Percentiles rank a stretch among this genome's conserved stretches.
phyloP scores from a whole-genome alignment of 75 land plant species.

The Gnetum montanum region DNA sequence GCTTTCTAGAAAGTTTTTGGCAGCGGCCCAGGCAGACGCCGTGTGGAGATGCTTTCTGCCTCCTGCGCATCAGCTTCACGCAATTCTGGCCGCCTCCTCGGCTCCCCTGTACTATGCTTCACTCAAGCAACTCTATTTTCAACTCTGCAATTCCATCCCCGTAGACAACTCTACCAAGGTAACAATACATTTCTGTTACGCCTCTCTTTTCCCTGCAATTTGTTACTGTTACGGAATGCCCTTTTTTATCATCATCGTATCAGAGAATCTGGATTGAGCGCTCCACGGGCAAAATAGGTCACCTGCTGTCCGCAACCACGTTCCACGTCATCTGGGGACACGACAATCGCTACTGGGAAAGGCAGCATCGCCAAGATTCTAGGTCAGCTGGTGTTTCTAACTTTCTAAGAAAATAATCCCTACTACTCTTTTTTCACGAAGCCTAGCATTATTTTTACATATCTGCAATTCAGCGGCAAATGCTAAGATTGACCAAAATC shows the following conservation, averaged over 20 bases:
- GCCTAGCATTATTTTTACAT: neutral
- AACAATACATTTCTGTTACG: neutral
- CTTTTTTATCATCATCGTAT: neutral
- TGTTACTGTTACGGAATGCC: neutral
- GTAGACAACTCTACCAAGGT: slow-evolving; percentile 21
- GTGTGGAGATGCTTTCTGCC: slow-evolving; percentile 35
- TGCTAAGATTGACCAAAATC: no score
- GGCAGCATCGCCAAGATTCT: neutral
- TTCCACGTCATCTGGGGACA: neutral
- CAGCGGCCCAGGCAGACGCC: slow-evolving; percentile 5
- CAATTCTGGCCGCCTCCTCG: slow-evolving; percentile 16
- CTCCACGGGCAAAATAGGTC: neutral
- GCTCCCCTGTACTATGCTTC: slow-evolving; percentile 16
- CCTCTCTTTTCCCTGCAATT: neutral
- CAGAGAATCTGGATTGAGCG: neutral
- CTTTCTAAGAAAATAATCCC: neutral
- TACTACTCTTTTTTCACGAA: neutral
- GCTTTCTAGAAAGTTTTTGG: neutral
- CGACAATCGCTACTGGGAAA: neutral
- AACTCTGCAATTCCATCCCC: slow-evolving; percentile 20
- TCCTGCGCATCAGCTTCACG: slow-evolving; percentile 7
- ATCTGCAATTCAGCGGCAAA: no score
- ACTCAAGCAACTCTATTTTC: slow-evolving; percentile 31
- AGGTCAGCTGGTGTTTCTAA: neutral
- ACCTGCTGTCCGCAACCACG: neutral